Evolutionary conservation across 305 asterid genomes (phyloP).

Genomic region (Ilex paraguariensis): DNA sequence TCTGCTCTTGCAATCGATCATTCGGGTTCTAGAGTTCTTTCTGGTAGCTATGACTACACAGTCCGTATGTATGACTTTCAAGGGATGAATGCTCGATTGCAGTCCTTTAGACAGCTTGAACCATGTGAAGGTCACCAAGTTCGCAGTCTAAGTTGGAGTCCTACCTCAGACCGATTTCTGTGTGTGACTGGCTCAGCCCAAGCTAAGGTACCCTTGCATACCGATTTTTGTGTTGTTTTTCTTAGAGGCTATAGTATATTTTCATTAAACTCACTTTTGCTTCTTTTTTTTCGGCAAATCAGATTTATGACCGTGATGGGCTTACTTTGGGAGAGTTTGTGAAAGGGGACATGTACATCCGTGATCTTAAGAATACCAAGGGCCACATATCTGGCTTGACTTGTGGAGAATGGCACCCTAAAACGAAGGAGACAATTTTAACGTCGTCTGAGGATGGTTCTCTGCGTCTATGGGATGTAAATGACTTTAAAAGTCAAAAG

Average conservation of each 20-base stretch:
- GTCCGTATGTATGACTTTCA: slow-evolving; percentile 96
- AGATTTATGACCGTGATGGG: slow-evolving; percentile 97
- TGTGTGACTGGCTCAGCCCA: slow-evolving; percentile 99
- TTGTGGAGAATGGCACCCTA: slow-evolving; percentile 96
- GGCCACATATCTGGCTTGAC: slow-evolving; percentile 97
- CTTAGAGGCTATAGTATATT: slow-evolving; percentile 7
- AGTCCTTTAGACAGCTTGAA: slow-evolving; percentile 91
- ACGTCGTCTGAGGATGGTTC: slow-evolving; percentile 98
- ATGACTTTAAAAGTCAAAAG: slow-evolving; percentile 82
- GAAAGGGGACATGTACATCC: slow-evolving; percentile 96
- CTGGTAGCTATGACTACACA: slow-evolving; percentile 86
- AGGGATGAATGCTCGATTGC: slow-evolving; percentile 93
- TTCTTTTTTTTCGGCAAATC: slow-evolving; percentile 20
- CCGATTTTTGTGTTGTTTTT: slow-evolving; percentile 3
- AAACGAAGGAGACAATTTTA: slow-evolving; percentile 75
- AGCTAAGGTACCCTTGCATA: slow-evolving; percentile 56
- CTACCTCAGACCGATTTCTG: slow-evolving; percentile 80
- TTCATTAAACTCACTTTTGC: slow-evolving; percentile 12
- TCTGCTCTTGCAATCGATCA: slow-evolving; percentile 88
- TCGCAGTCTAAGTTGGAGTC: slow-evolving; percentile 98
- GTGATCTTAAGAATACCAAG: slow-evolving; percentile 92
- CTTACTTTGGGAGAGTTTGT: slow-evolving; percentile 87
- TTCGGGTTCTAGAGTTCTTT: slow-evolving; percentile 84
- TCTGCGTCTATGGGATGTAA: slow-evolving; percentile 89
- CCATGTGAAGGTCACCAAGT: slow-evolving; percentile 98